Conservation (phyloP, 2,329 filamentous ascomycete species). For the Cercospora nicotianae region DNA sequence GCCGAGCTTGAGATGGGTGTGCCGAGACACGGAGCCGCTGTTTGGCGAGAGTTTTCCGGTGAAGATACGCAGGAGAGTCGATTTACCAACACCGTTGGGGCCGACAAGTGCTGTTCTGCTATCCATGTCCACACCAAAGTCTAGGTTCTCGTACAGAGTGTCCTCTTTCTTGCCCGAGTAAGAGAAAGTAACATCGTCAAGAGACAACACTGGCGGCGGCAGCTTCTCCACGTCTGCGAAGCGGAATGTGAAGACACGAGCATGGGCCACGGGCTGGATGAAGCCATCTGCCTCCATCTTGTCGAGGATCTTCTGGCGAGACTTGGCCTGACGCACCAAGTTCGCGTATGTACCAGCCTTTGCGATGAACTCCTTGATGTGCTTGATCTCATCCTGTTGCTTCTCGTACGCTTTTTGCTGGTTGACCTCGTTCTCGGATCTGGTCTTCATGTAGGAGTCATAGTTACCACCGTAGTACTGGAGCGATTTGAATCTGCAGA, state of each 20-base stretch:
- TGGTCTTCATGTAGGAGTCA: constrained; percentile 93
- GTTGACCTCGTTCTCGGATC: constrained; percentile 91
- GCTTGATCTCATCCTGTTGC: constrained; percentile 97
- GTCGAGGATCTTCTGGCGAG: constrained; percentile 98
- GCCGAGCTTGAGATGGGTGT: constrained; percentile 98
- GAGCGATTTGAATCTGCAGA: constrained; percentile 63
- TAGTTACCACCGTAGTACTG: constrained; percentile 99
- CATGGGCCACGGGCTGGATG: constrained; percentile 83
- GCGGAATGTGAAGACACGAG: constrained; percentile 93
- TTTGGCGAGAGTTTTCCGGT: constrained; percentile 91
- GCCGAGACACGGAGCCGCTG: constrained; percentile 75
- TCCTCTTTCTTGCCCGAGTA: constrained; percentile 89
- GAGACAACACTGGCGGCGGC: constrained; percentile 92
- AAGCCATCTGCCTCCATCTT: constrained; percentile 99
- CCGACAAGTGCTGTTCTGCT: constrained; percentile 94
- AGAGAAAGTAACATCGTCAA: constrained; percentile 96
- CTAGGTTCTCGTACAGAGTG: constrained; percentile 93
- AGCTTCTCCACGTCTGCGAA: constrained; percentile 99
- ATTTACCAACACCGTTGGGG: constrained; percentile 99
- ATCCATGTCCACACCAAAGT: constrained; percentile 99
- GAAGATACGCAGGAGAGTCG: constrained; percentile 92
- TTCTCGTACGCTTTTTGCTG: constrained; percentile 99
- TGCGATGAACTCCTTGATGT: constrained; percentile 99
- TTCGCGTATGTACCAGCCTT: constrained; percentile 99
- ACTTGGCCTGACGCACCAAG: constrained; percentile 97